Evolutionary conservation across 208 protist genomes (phyloP).

Genomic region (Wallacemonas collosoma): DNA sequence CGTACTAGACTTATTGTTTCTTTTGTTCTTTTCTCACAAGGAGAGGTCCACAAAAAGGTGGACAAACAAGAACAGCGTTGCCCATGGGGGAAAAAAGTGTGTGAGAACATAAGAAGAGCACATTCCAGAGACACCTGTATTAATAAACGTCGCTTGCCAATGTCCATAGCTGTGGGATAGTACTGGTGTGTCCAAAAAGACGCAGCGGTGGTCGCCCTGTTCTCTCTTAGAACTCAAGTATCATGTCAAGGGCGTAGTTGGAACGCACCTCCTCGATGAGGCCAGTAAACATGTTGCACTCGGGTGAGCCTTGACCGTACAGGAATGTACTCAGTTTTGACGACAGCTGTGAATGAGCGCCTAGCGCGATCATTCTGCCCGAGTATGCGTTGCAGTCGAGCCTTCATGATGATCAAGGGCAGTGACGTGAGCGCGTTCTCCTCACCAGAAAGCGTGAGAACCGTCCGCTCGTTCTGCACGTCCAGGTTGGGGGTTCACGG

Average conservation of each 20-base stretch:
- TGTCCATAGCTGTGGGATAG: too few relatives aligned
- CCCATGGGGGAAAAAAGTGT: too few relatives aligned
- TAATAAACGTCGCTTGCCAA: too few relatives aligned
- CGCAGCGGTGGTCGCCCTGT: too few relatives aligned
- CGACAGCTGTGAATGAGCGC: not conserved
- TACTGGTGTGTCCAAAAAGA: too few relatives aligned
- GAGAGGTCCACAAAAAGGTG: too few relatives aligned
- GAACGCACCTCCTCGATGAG: conserved; percentile 7
- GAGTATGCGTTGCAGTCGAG: conserved; percentile 7
- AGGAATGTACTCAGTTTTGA: conserved; percentile 12
- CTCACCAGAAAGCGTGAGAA: conserved; percentile 15
- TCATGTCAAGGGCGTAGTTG: conserved; percentile 8
- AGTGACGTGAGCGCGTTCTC: conserved; percentile 12
- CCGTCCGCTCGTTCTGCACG: conserved; percentile 12
- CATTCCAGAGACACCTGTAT: too few relatives aligned
- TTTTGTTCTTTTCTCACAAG: too few relatives aligned
- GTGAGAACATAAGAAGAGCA: too few relatives aligned
- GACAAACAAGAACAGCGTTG: too few relatives aligned
- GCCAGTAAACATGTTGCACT: conserved; percentile 3
- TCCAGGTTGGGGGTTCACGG: conserved; percentile 13
- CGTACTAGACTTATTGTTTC: too few relatives aligned
- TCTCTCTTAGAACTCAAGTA: not conserved
- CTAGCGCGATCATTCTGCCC: conserved; percentile 5
- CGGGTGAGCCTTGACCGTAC: conserved; percentile 11
- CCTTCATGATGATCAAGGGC: conserved; percentile 10